Evolutionary conservation across 2,329 filamentous ascomycete species (phyloP).

Genomic region (Aspergillus neoniger): DNA sequence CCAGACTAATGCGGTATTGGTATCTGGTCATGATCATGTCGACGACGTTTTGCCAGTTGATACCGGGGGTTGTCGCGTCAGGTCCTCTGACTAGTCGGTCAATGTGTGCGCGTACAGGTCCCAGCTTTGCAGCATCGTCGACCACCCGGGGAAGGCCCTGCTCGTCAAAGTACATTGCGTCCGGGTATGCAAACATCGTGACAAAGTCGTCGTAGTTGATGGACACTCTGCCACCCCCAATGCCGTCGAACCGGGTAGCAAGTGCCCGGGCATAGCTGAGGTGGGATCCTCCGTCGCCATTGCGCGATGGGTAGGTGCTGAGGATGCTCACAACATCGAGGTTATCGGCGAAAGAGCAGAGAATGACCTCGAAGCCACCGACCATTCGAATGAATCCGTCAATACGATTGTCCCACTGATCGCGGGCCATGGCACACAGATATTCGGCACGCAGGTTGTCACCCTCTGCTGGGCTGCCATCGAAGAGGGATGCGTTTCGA

Average conservation of each 20-base stretch:
- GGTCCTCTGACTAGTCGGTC: neutral
- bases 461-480: neutral
- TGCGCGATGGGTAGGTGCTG: neutral
- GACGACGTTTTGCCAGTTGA: neutral
- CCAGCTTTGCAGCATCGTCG: neutral
- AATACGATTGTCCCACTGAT: neutral
- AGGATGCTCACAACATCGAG: neutral
- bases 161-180: neutral
- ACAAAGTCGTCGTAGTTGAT: neutral
- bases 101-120: neutral
- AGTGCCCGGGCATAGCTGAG: neutral
- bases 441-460: neutral
- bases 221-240: neutral
- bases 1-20: neutral
- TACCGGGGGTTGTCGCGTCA: neutral
- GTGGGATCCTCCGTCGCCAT: neutral
- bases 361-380: neutral
- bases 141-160: neutral
- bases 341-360: neutral
- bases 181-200: neutral
- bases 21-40: neutral
- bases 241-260: neutral
- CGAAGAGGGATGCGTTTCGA: neutral
- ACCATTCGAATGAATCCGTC: slow-evolving; percentile 2
- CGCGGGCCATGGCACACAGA: neutral